A percentile compares a stretch with the other conserved stretches of the same genome.
phyloP scores from a whole-genome alignment of 306 rosid genomes.

The Sphenostylis stenocarpa region DNA sequence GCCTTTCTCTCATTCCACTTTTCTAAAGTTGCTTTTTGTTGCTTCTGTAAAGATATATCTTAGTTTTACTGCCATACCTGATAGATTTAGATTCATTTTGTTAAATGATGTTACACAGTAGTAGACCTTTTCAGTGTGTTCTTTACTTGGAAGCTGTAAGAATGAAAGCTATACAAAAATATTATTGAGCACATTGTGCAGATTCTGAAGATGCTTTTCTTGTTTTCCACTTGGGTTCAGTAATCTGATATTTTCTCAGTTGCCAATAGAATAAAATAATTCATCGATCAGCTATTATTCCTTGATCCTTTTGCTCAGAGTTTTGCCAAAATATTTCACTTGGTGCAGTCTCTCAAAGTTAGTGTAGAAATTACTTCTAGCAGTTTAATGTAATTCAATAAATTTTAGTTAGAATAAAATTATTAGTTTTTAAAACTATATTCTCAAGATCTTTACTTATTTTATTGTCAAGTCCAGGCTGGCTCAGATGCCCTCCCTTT shows the following conservation, averaged over 20 bases:
- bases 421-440: constrained; percentile 18
- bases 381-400: constrained; percentile 23
- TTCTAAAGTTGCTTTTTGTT: not conserved
- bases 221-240: constrained; percentile 19
- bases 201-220: not conserved
- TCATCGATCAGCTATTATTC: constrained; percentile 17
- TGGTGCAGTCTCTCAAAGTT: constrained; percentile 17
- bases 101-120: not conserved
- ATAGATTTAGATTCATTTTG: not conserved
- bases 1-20: constrained; percentile 21
- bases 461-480: constrained; percentile 51
- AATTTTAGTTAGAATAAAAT: constrained; percentile 2
- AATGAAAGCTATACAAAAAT: constrained; percentile 1
- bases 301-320: constrained; percentile 21
- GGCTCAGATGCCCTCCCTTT: constrained; percentile 84
- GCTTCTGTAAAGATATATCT: not conserved
- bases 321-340: constrained; percentile 19
- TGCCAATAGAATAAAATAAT: no score
- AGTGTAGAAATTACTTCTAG: not conserved
- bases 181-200: not conserved
- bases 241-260: constrained; percentile 1
- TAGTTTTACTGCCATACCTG: not conserved
- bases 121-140: not conserved
- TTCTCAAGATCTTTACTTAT: constrained; percentile 29
- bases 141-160: not conserved